A percentile compares a stretch with the other conserved stretches of the same genome.
phyloP scores from a whole-genome alignment of 768 basidiomycete genomes.

The Pleurotus citrinopileatus region DNA sequence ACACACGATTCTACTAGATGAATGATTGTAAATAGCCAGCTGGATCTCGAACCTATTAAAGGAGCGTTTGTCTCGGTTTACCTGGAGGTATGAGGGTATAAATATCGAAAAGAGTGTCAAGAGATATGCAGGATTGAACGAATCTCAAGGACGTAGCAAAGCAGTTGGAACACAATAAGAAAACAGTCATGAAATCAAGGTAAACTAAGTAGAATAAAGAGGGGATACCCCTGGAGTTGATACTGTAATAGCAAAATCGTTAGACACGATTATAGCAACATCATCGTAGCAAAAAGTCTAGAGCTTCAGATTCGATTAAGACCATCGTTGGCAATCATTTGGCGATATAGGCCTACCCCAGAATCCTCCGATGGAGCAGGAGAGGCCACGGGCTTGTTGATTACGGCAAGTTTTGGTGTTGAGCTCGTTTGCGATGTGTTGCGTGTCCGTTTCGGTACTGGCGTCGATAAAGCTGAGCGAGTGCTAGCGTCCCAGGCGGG shows the following conservation, averaged over 20 bases:
- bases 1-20: constrained; percentile 3
- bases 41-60: constrained; percentile 7
- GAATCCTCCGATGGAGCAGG: constrained; percentile 82
- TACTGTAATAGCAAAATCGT: constrained; percentile 11
- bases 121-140: neutral
- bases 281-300: constrained; percentile 15
- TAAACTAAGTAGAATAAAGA: neutral
- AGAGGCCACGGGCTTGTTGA: constrained; percentile 50
- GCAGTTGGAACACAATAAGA: constrained; percentile 1
- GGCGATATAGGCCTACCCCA: constrained; percentile 80
- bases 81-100: constrained; percentile 11
- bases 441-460: constrained; percentile 56
- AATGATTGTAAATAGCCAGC: constrained; percentile 22
- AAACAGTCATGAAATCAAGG: constrained; percentile 2
- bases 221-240: constrained; percentile 10
- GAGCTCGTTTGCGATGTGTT: constrained; percentile 74
- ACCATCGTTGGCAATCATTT: constrained; percentile 75
- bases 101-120: constrained; percentile 9
- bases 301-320: constrained; percentile 43
- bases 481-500: constrained; percentile 75
- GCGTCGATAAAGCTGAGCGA: constrained; percentile 32
- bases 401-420: constrained; percentile 32
- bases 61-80: constrained; percentile 10
- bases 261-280: constrained; percentile 13
- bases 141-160: neutral